These are phyloP conservation scores for Pisolithus tinctorius DNA, from an alignment of 768 basidiomycete genomes.

Conservation along the genomic window DNA sequence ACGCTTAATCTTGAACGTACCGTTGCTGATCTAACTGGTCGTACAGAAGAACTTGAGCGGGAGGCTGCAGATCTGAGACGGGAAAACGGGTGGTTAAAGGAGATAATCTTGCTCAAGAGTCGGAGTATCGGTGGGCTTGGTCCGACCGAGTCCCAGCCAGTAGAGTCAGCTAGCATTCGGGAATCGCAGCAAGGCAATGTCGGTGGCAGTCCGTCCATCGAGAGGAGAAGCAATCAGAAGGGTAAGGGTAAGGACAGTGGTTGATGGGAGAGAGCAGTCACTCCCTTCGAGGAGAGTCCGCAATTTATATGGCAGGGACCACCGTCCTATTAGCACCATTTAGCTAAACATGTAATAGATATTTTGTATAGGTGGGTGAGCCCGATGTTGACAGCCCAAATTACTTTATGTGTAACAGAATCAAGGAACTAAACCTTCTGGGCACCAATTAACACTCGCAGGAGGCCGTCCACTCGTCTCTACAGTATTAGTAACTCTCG, in stretches of 20 bases:
- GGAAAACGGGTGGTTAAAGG: slow-evolving; percentile 86
- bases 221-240: slow-evolving; percentile 10
- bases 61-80: slow-evolving; percentile 70
- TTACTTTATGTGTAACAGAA: too few species aligned
- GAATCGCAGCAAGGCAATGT: slow-evolving; percentile 1
- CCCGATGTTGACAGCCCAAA: too few species aligned
- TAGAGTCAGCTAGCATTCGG: slow-evolving; percentile 2
- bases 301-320: not conserved
- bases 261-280: not conserved
- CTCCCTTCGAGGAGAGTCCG: not conserved
- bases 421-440: too few species aligned
- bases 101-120: slow-evolving; percentile 78
- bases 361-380: too few species aligned
- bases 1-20: slow-evolving; percentile 64
- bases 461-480: too few species aligned
- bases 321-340: too few species aligned
- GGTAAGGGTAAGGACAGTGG: slow-evolving; percentile 17
- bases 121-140: slow-evolving; percentile 37
- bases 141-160: slow-evolving; percentile 9
- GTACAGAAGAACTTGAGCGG: slow-evolving; percentile 74
- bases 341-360: too few species aligned
- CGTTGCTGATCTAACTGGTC: slow-evolving; percentile 63
- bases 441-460: too few species aligned
- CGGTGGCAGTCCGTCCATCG: slow-evolving; percentile 2
- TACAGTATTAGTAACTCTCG: too few species aligned